Conservation (phyloP, 169 alveolate genomes). For the Plasmodium vivax region DNA sequence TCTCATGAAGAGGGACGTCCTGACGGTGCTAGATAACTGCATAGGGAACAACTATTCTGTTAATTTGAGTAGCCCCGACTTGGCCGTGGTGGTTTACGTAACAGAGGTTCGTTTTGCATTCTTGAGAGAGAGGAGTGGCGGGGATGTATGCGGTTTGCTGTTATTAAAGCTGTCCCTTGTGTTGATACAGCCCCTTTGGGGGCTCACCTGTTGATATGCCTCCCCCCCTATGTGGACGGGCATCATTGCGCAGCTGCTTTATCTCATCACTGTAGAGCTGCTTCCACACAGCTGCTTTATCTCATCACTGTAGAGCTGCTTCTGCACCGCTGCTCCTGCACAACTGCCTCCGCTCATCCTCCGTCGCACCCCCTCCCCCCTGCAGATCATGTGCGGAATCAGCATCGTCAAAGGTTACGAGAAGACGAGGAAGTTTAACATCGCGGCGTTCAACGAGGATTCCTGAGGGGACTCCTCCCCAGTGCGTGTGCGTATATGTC, state of each 20-base stretch:
- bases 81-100: slow-evolving; percentile 79
- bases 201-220: neutral
- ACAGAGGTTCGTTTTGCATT: slow-evolving; percentile 76
- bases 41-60: slow-evolving; percentile 81
- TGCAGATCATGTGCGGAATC: slow-evolving; percentile 69
- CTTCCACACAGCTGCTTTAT: no score
- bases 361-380: neutral
- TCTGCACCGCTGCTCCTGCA: neutral
- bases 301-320: no score
- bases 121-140: neutral
- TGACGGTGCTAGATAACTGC: slow-evolving; percentile 75
- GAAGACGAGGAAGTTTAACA: slow-evolving; percentile 46
- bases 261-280: no score
- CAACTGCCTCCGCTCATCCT: neutral
- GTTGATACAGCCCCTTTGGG: neutral
- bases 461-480: neutral
- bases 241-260: no score
- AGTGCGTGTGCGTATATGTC: neutral
- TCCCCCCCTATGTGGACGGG: neutral
- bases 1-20: slow-evolving; percentile 67
- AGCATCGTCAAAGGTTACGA: slow-evolving; percentile 58
- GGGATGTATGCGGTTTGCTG: neutral
- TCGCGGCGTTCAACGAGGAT: slow-evolving; percentile 42
- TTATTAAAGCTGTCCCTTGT: no score
- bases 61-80: slow-evolving; percentile 79